Evolutionary conservation across 1,284 basidiomycete genomes (phyloP).

Genomic region (Trichosporon coremiiforme): DNA sequence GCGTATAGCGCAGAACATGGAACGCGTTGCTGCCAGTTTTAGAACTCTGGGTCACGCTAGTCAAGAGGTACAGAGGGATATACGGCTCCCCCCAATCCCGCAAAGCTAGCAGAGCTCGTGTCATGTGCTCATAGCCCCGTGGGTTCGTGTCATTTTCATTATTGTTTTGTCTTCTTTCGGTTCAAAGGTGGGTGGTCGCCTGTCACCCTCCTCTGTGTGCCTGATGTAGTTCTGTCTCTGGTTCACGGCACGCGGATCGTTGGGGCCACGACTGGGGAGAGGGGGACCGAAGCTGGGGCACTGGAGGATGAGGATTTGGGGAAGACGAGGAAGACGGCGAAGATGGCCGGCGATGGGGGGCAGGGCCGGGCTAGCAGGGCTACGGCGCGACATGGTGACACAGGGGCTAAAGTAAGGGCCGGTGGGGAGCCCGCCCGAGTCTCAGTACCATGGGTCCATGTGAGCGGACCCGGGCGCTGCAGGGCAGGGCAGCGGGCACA

Average conservation of each 20-base stretch:
- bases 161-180: not conserved
- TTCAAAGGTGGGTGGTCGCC: not conserved
- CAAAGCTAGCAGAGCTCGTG: too few relatives aligned
- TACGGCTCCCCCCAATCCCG: not conserved
- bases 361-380: too few relatives aligned
- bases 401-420: too few relatives aligned
- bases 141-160: not conserved
- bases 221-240: not conserved
- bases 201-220: not conserved
- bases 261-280: not conserved
- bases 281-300: too few relatives aligned
- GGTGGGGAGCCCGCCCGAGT: too few relatives aligned
- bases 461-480: not conserved
- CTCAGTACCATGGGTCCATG: not conserved
- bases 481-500: not conserved
- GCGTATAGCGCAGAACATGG: not conserved
- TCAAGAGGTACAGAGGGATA: not conserved
- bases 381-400: not conserved
- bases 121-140: not conserved
- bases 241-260: not conserved
- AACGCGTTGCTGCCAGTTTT: not conserved
- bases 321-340: too few relatives aligned
- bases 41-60: not conserved
- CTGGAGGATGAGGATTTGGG: too few relatives aligned
- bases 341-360: not conserved